Base-by-base conservation (phyloP, 2,329 filamentous ascomycete genomes). In the Aureobasidium sp. region DNA sequence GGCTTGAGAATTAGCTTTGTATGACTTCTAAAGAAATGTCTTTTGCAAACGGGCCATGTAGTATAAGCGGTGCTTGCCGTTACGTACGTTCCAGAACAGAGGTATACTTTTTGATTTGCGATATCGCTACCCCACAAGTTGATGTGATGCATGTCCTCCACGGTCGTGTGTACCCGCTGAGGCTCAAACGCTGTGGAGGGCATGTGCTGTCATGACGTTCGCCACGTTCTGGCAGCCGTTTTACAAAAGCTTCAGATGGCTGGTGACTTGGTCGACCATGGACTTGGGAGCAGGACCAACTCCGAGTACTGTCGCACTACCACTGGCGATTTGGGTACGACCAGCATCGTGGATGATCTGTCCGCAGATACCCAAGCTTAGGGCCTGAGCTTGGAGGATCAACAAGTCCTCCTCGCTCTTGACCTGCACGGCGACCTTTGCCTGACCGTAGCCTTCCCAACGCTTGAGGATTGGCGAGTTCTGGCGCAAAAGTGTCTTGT, bases 261-360 rank as follows among this genome's bases (percentile, higher is more conserved):
- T 90, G 5, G 92, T 96, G 64, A 99, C 85, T 74, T 87, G 78
- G 73, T 99, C 91, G 54, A 99, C 86, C 61, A 92, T 78, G 69
- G 89, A 92, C 80, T 88, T 92, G 0, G 93, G 93, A 30, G 88
- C 93, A 62, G 85, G 76, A 37, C 77, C 79, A 63, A 81, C 85
- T 0, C 94, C 94, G 57, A 99, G 78, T 45, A 99, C 94, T 0
- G 94, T 99, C 73, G 90, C 83, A 74, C 91, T 97, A 21, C 94
- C 93, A 47, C 89, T 86, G 58, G 91, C 92, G 74, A 99, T 97
- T 82, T 99, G 94, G 49, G 94, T 99, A 64, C 94, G 84, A 14
- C 94, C 94, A 16, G 94, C 94, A 76, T 99, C 94, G 70, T 90
- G 87, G 67, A 99, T 93, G 59, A 96, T 86, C 73, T 93, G 88